Evolutionary conservation across 129 eudicot genomes (phyloP).

Genomic region (Silybum marianum): DNA sequence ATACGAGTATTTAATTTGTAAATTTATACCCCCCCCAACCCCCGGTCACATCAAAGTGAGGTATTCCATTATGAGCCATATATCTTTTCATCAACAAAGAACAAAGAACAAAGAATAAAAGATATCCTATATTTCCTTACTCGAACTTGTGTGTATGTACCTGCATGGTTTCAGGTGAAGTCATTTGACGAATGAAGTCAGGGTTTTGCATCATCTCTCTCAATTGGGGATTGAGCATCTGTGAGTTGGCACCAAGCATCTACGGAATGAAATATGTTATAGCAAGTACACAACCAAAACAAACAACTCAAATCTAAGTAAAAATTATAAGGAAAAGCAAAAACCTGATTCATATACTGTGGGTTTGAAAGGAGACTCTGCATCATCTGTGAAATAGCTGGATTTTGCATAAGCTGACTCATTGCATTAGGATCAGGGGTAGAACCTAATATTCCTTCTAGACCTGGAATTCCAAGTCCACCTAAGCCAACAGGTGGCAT

Average conservation of each 20-base stretch:
- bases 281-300: conserved; percentile 4
- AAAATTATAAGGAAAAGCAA: not conserved
- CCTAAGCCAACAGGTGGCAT: conserved; percentile 52
- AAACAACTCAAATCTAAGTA: not conserved
- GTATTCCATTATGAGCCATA: not conserved
- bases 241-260: conserved; percentile 51
- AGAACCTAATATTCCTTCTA: conserved; percentile 46
- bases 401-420: conserved; percentile 57
- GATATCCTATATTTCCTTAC: not conserved
- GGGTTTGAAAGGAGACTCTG: conserved; percentile 69
- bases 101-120: no score
- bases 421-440: conserved; percentile 47
- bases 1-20: not conserved
- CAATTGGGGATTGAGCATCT: conserved; percentile 44
- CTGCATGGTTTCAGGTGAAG: conserved; percentile 73
- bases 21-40: not conserved
- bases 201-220: conserved; percentile 69
- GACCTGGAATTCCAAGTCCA: conserved; percentile 51
- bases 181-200: conserved; percentile 56
- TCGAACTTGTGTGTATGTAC: conserved; percentile 31
- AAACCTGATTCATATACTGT: conserved; percentile 66
- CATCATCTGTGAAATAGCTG: conserved; percentile 63
- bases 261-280: conserved; percentile 6
- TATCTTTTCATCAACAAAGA: not conserved
- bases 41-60: not conserved